A percentile compares a stretch with the other conserved stretches of the same genome.
These are phyloP conservation scores for Nephromyces sp. DNA, from an alignment of 169 alveolate genomes.

Conservation along the genomic window DNA sequence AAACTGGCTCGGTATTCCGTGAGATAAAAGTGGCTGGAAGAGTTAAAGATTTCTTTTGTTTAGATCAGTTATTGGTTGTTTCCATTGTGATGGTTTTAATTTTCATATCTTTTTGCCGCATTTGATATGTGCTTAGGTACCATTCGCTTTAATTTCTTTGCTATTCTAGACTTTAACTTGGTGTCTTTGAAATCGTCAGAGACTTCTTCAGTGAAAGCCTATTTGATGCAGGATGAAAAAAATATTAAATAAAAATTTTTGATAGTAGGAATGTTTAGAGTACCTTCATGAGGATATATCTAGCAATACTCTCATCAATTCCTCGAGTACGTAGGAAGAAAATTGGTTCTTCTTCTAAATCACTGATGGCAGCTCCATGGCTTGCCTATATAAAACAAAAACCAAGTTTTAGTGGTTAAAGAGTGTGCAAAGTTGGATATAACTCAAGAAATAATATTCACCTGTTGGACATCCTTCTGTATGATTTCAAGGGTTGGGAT, in stretches of 20 bases:
- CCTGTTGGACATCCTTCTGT: constrained; percentile 39
- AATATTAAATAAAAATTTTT: no score
- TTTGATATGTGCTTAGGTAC: no score
- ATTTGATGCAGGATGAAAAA: not conserved
- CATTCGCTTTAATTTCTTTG: not conserved
- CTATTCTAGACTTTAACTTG: not conserved
- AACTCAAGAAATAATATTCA: not conserved
- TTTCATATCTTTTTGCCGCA: no score
- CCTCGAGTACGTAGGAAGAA: constrained; percentile 47
- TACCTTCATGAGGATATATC: constrained; percentile 42
- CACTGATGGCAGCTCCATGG: constrained; percentile 51
- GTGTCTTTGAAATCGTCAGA: not conserved
- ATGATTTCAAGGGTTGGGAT: constrained; percentile 49
- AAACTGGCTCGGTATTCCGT: no score
- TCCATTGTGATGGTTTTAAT: no score
- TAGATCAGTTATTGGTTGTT: no score
- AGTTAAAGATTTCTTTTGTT: no score
- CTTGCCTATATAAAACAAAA: constrained; percentile 17
- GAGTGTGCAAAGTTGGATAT: no score
- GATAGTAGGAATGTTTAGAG: no score
- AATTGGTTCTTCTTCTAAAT: constrained; percentile 46
- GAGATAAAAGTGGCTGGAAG: no score
- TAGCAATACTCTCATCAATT: constrained; percentile 25
- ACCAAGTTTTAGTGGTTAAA: not conserved
- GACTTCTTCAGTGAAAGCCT: not conserved